Conservation (phyloP, 2,329 filamentous ascomycete species). For the Biscogniauxia marginata region DNA sequence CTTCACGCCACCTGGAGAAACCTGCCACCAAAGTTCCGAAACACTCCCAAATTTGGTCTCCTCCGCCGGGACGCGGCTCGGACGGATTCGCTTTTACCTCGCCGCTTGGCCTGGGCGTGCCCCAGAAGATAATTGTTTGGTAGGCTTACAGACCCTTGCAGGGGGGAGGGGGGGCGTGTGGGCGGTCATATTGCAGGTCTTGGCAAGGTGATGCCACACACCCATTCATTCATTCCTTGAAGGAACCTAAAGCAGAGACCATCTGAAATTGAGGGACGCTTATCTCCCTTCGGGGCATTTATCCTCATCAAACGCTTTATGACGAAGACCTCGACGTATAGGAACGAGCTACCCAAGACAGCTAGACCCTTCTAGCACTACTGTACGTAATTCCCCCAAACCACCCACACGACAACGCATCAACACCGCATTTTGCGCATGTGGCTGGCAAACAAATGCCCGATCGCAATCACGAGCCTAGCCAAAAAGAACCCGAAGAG, state of each 20-base stretch:
- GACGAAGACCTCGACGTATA: conserved; percentile 23
- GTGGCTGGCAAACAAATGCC: conserved; percentile 3
- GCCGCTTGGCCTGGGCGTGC: conserved; percentile 30
- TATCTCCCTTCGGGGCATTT: conserved; percentile 34
- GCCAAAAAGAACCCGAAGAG: neutral
- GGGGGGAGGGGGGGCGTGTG: conserved; percentile 22
- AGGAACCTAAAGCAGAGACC: conserved; percentile 13
- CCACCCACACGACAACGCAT: conserved; percentile 1
- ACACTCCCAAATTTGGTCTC: conserved; percentile 33
- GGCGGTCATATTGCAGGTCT: conserved; percentile 30
- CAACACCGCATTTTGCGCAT: neutral
- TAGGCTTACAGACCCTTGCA: conserved; percentile 27
- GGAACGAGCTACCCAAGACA: conserved; percentile 27
- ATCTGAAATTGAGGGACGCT: conserved; percentile 32
- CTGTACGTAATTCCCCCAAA: neutral
- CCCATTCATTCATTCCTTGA: conserved; percentile 18
- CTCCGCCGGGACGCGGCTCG: conserved; percentile 33
- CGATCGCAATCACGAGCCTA: conserved; percentile 3
- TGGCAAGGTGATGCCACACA: conserved; percentile 25
- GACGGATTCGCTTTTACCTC: conserved; percentile 34
- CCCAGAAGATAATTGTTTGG: conserved; percentile 28
- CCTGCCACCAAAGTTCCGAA: conserved; percentile 26
- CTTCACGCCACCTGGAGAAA: conserved; percentile 24
- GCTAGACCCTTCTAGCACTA: conserved; percentile 17
- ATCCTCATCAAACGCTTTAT: conserved; percentile 21